Evolutionary conservation across 164 flowering plant genomes (phyloP), one percentile per base, ranked within the genome.

Genomic region (Chloranthus sessilifolius): DNA sequence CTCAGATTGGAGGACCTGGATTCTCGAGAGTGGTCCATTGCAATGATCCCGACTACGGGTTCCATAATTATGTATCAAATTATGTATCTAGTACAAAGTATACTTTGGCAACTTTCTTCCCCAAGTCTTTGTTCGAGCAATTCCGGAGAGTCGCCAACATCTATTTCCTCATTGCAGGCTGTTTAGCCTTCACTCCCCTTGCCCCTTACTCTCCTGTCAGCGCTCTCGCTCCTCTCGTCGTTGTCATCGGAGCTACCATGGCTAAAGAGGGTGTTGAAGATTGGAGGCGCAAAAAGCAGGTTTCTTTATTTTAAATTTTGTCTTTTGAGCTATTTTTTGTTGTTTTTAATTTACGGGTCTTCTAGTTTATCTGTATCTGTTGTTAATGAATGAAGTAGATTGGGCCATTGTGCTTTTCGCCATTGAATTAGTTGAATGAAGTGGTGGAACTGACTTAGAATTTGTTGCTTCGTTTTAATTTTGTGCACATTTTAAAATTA

Each of bases 111-210:
- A 68, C 88, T 0, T 87, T 83, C 60, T 38, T 87, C n/a, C 95
- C 95, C 17, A 87, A 80, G 53, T 69, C 95, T 2, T 47, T 87
- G 68, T 87, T 81, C 44, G 95, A 87, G 76, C 95, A 87, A 58
- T 87, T 87, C 63, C 70, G 95, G 65, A 64, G 95, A 39, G 88
- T 76, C 27, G 95, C 95, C 33, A 87, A 87, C 52, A 11, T 83
- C 0, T 87, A 79, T 56, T 87, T 87, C 62, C 85, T 87, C 35
- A 1, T 81, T 6, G 62, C 71, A 51, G 85, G 74, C 0, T 56
- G 73, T 15, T 34, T 87, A 49, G 68, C 91, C 7, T 83, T 87
- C 74, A 81, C 88, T 0, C 73, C 81, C 0, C 72, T 83, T 7
- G 63, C 88, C 7, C 95, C 95, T 56, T 83, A 74, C 64, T 50